Evolutionary conservation across 2,329 filamentous ascomycete genomes (phyloP), one percentile per base, ranked within the genome.

Genomic region (Dothidotthia symphoricarpi): DNA sequence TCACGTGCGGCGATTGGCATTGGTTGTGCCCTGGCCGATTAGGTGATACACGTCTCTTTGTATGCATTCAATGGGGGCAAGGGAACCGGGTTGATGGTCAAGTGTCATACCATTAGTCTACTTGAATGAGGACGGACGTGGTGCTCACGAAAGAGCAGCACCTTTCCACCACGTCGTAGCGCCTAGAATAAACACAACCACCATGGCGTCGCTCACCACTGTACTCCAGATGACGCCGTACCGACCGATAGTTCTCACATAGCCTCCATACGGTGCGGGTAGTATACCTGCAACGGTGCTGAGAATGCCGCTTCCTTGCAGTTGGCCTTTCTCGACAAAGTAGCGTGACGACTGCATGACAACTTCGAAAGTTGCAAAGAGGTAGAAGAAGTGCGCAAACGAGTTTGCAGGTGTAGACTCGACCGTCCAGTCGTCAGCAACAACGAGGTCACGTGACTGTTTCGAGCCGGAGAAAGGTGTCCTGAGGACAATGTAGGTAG

Each of bases 281-380:
- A 91, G 59, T 53, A 88, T 80, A 4, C 79, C 76, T 4, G 77
- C 72, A 27, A 83, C 68, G 16, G 76, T 84, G 45, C 81, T 81
- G 45, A 88, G 52, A 40, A 86, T 75, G 3, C 85, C 84, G 16
- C 72, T 67, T 3, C 77, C 78, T 43, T 78, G 77, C 30, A 76
- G 61, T 43, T 69, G 68, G 17, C 76, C 76, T 51, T 78, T 80
- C 53, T 88, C 85, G 34, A 88, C 59, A 51, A 88, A 81, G 61
- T 84, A 86, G 16, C 86, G 74, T 19, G 78, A 82, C 1, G 81
- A 84, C 48, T 91, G 79, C 47, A 91, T 71, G 36, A 87, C 62
- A 9, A 87, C 75, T 69, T 93, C 86, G 22, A 80, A 82, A 0
- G 86, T 88, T 5, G 85, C 83, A 61, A 91, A 93, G n/a, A 86